Percentiles rank a stretch among this genome's conserved stretches.
These are phyloP conservation scores for Staphylotrichum longicolle DNA, from an alignment of 495 filamentous ascomycete genomes.

Conservation along the genomic window DNA sequence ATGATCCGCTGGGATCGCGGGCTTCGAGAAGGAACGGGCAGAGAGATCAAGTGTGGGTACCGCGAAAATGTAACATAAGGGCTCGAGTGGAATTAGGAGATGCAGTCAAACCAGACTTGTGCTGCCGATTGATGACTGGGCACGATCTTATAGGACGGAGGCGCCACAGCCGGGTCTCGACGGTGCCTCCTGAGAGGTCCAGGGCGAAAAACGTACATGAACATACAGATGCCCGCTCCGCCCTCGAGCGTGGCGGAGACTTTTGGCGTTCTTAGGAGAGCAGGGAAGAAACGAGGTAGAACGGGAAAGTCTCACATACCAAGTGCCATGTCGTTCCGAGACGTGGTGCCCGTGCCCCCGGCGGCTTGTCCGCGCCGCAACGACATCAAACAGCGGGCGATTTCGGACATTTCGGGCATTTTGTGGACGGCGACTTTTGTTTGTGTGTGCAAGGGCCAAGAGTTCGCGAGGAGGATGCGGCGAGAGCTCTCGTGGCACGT, in stretches of 20 bases:
- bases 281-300: background rate
- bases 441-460: conserved; percentile 6
- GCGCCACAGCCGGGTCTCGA: conserved; percentile 30
- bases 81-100: conserved; percentile 28
- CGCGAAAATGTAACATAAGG: conserved; percentile 37
- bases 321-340: background rate
- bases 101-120: conserved; percentile 37
- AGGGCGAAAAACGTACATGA: conserved; percentile 30
- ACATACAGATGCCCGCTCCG: conserved; percentile 25
- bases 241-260: conserved; percentile 4
- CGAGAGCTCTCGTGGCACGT: conserved; percentile 12
- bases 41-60: conserved; percentile 24
- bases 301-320: conserved; percentile 1
- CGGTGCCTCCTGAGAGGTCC: conserved; percentile 33
- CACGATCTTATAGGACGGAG: conserved; percentile 38
- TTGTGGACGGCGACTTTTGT: background rate
- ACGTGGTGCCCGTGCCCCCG: background rate
- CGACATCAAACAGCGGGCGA: conserved; percentile 1
- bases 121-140: conserved; percentile 41
- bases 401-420: conserved; percentile 15
- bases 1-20: conserved; percentile 16
- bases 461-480: conserved; percentile 11
- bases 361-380: too few species aligned
- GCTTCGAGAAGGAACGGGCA: conserved; percentile 30
- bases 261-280: background rate